A percentile compares a stretch with the other conserved stretches of the same genome.
phyloP scores from a whole-genome alignment of 177 flowering plant species.

The Tripterygium wilfordii region DNA sequence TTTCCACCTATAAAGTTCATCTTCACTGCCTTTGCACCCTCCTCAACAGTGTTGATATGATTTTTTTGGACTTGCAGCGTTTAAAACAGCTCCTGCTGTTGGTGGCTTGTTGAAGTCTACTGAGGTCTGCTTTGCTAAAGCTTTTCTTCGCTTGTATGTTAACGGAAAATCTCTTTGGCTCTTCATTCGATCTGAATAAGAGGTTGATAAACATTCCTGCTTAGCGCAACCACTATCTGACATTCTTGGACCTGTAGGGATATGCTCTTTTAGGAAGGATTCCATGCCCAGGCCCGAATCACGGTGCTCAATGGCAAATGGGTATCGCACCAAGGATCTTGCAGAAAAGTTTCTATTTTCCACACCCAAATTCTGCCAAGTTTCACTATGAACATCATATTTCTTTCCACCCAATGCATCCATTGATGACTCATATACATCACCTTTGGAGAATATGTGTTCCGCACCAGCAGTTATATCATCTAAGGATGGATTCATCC shows the following conservation, averaged over 20 bases:
- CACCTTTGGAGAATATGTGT: slow-evolving; percentile 6
- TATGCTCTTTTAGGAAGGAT: slow-evolving; percentile 5
- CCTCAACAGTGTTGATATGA: neutral
- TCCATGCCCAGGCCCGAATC: slow-evolving; percentile 7
- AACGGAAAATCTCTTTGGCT: slow-evolving; percentile 20
- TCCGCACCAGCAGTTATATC: slow-evolving; percentile 8
- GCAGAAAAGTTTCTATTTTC: slow-evolving; percentile 8
- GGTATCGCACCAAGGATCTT: slow-evolving; percentile 11
- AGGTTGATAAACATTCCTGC: slow-evolving; percentile 7
- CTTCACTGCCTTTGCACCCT: slow-evolving; percentile 17
- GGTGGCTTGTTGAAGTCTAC: slow-evolving; percentile 10
- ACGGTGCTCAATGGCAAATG: slow-evolving; percentile 6
- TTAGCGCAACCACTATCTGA: slow-evolving; percentile 9
- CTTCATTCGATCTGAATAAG: slow-evolving; percentile 17
- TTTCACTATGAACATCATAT: slow-evolving; percentile 1
- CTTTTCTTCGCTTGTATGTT: slow-evolving; percentile 32
- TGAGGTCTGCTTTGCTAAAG: slow-evolving; percentile 14
- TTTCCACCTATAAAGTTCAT: slow-evolving; percentile 17
- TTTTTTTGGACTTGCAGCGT: slow-evolving; percentile 13
- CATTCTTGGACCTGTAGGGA: slow-evolving; percentile 4
- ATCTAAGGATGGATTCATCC: slow-evolving; percentile 11
- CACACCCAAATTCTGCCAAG: slow-evolving; percentile 14
- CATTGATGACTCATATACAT: slow-evolving; percentile 2
- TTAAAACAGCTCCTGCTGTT: slow-evolving; percentile 12
- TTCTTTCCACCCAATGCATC: slow-evolving; percentile 3